Conservation (phyloP, 75 land plant genomes). For the Pinus taeda region DNA sequence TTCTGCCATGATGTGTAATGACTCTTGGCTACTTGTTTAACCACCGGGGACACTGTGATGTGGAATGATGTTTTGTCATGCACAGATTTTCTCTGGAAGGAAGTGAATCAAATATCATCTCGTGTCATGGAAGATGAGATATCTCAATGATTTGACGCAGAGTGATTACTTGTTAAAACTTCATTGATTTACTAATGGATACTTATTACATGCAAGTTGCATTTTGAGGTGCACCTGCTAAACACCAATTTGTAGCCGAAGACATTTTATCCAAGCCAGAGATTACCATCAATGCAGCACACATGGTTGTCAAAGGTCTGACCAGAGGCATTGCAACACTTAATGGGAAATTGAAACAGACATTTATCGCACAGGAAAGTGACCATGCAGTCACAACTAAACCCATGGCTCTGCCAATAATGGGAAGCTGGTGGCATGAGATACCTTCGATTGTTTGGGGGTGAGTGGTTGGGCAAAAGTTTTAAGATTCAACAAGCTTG, state of each 20-base stretch:
- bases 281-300: too few species aligned
- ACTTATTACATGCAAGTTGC: background rate
- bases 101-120: too few species aligned
- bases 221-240: background rate
- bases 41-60: too few species aligned
- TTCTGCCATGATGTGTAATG: too few species aligned
- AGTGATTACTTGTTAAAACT: too few species aligned
- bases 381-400: background rate
- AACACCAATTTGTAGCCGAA: background rate
- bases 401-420: too few species aligned
- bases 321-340: background rate
- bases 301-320: background rate
- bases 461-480: background rate
- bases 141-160: too few species aligned
- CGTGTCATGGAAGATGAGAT: too few species aligned
- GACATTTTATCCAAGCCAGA: background rate
- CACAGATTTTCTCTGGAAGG: too few species aligned
- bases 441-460: background rate
- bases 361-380: background rate
- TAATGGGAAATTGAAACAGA: background rate
- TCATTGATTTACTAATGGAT: background rate
- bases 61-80: too few species aligned
- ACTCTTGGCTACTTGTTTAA: too few species aligned
- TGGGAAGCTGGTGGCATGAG: background rate
- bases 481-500: background rate